Percentiles rank a stretch among this genome's conserved stretches.
These are phyloP conservation scores for Nakazawaea ernobii DNA, from an alignment of 805 yeast species.

Conservation along the genomic window DNA sequence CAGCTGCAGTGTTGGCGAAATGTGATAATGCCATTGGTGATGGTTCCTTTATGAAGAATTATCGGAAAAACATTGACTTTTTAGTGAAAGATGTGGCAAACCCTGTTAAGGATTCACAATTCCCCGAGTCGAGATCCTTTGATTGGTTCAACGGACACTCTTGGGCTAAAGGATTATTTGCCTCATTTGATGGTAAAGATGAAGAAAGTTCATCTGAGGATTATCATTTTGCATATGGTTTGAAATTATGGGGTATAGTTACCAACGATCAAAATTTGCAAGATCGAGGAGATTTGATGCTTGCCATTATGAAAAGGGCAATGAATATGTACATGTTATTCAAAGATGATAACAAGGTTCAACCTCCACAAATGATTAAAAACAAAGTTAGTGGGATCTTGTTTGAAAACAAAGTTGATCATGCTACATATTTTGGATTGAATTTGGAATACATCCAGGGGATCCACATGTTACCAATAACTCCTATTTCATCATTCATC, in stretches of 20 bases:
- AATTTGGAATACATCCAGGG: constrained; percentile 64
- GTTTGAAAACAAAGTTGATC: constrained; percentile 65
- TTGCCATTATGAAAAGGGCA: constrained; percentile 49
- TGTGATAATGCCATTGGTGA: constrained; percentile 40
- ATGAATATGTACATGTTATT: constrained; percentile 44
- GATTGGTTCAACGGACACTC: constrained; percentile 74
- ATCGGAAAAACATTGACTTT: constrained; percentile 42
- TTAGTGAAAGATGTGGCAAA: constrained; percentile 58
- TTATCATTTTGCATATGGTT: constrained; percentile 57
- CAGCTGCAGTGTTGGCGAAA: constrained; percentile 56
- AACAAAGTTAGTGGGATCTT: constrained; percentile 66
- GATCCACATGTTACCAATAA: constrained; percentile 66
- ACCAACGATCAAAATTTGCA: constrained; percentile 46
- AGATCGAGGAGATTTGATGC: constrained; percentile 48
- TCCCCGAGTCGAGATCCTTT: constrained; percentile 60
- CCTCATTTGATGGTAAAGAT: constrained; percentile 69
- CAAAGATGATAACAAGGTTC: constrained; percentile 43
- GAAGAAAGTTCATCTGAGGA: constrained; percentile 70
- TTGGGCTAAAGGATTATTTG: constrained; percentile 66
- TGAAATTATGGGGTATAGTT: constrained; percentile 54
- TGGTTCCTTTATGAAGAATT: constrained; percentile 42
- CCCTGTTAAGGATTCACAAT: constrained; percentile 45
- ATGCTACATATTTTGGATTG: constrained; percentile 66
- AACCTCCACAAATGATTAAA: constrained; percentile 45
- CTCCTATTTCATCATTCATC: constrained; percentile 59